These are phyloP conservation scores for Dendrobium chrysotoxum DNA, from an alignment of 106 monocot genomes.

Conservation along the genomic window DNA sequence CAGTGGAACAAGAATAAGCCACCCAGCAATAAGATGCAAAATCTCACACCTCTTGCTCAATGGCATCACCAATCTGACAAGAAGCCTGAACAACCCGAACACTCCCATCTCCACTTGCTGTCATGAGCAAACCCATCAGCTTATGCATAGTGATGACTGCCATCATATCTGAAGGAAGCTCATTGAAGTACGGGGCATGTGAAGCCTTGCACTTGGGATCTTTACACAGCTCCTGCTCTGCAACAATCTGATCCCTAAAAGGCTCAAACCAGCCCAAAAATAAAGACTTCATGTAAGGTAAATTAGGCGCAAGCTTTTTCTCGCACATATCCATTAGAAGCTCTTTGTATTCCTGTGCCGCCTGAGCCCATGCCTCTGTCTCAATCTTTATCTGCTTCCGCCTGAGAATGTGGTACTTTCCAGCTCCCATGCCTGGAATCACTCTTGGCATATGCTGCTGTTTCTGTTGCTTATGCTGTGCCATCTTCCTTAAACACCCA, in stretches of 20 bases:
- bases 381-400: conserved; percentile 76
- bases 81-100: conserved; percentile 63
- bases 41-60: conserved; percentile 81
- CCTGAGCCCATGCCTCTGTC: conserved; percentile 91
- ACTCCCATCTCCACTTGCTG: conserved; percentile 43
- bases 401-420: conserved; percentile 41
- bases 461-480: no score
- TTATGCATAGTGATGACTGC: conserved; percentile 98
- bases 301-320: conserved; percentile 81
- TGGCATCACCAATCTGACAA: conserved; percentile 58
- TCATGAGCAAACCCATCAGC: conserved; percentile 87
- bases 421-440: conserved; percentile 19
- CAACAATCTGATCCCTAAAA: conserved; percentile 46
- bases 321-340: conserved; percentile 80
- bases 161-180: conserved; percentile 90
- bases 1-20: neutral
- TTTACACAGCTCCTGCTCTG: conserved; percentile 47
- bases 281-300: conserved; percentile 85
- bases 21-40: neutral
- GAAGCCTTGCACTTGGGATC: conserved; percentile 24
- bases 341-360: conserved; percentile 86
- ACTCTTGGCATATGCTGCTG: neutral
- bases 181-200: conserved; percentile 32
- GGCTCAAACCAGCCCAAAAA: conserved; percentile 98
- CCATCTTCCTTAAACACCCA: neutral